A percentile compares a stretch with the other conserved stretches of the same genome.
Evolutionary conservation across 2,329 filamentous ascomycete species (phyloP).

Genomic region (Ilyonectria destructans): DNA sequence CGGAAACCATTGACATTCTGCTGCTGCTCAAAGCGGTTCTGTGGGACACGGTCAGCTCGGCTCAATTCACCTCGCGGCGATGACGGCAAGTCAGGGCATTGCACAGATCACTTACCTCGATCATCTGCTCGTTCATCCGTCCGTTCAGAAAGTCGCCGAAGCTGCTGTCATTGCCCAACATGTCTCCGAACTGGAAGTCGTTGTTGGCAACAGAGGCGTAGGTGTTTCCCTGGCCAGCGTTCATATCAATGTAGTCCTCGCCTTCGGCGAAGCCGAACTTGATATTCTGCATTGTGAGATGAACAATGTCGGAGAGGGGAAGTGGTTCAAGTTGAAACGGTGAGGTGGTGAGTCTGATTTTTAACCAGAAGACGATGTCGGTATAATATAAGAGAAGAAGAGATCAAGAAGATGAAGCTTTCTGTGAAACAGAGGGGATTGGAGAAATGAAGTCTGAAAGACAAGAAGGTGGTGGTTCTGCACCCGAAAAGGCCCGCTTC

Average conservation of each 20-base stretch:
- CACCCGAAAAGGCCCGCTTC: background rate
- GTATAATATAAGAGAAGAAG: background rate
- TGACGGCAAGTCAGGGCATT: background rate
- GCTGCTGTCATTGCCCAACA: no score
- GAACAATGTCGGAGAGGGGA: background rate
- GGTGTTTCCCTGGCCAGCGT: background rate
- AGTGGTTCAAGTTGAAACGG: background rate
- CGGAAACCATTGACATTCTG: background rate
- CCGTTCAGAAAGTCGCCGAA: background rate
- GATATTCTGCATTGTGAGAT: background rate
- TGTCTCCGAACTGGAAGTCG: background rate
- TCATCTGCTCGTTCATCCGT: background rate
- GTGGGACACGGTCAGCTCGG: background rate
- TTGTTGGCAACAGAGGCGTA: background rate
- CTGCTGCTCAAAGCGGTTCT: background rate
- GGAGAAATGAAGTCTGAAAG: constrained; percentile 3
- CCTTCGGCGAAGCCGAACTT: background rate
- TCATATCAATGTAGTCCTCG: background rate
- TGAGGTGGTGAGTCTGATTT: background rate
- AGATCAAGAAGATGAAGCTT: background rate
- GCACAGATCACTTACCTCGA: background rate
- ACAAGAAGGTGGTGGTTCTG: background rate
- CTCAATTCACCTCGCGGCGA: background rate
- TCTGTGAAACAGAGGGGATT: background rate
- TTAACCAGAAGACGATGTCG: background rate